Evolutionary conservation across 169 alveolate species (phyloP), one percentile per base, ranked within the genome.

Genomic region (Eimeria brunetti): DNA sequence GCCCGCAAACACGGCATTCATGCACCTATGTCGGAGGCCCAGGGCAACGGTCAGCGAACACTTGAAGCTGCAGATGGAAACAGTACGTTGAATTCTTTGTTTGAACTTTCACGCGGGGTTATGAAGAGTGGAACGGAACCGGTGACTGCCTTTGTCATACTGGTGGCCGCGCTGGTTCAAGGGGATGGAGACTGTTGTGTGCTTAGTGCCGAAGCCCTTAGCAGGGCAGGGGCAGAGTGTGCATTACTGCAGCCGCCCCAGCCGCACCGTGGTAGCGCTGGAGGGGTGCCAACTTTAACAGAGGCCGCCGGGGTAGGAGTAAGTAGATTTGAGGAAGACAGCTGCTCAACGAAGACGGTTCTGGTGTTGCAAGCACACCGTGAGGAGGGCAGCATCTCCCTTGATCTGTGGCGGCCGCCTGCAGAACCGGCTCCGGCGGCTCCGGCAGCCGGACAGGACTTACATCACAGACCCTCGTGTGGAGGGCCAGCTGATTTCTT

Each of bases 341-440:
- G 33, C 62, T 9, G 75, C 64, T 4, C 69, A 36, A 49, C 84
- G 56, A 44, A 86, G n/a, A 22, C 49, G n/a, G 62, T 86, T 44
- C 93, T 86, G 62, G 93, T 86, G 67, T 33, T 86, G 83, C 93
- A 86, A n/a, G 93, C 81, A 44, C 56, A 44, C 41, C 93, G n/a
- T 41, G 93, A 64, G 46, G 83, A n/a, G n/a, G 83, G 83, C 69
- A n/a, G 22, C 33, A 46, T 86, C 18, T 86, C 93, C 20, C 83
- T 86, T 38, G 81, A 86, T 86, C 62, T 86, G n/a, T 86, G 93
- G 93, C 33, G 53, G 30, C 80, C 83, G 53, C 90, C 51, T 24
- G 33, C 84, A 36, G n/a, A n/a, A 53, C 6, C 81, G 67, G 51
- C 80, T 64, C 33, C 41, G 51, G 33, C 67, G 83, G 2, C 69